Conservation (phyloP, 2,329 filamentous ascomycete genomes). For the Rhinocladiella similis region DNA sequence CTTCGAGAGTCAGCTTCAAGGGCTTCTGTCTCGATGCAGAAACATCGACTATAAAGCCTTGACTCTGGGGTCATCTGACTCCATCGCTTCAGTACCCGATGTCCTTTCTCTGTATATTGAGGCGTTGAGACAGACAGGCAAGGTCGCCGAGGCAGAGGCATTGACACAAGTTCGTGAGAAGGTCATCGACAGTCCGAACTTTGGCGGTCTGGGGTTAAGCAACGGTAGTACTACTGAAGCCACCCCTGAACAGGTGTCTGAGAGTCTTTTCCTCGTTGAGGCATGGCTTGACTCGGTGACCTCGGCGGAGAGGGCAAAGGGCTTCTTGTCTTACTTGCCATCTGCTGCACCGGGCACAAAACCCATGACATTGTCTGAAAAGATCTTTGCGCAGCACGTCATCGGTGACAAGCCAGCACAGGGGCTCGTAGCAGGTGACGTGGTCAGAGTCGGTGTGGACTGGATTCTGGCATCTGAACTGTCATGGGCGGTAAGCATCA, state of each 20-base stretch:
- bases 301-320: conserved; percentile 26
- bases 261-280: conserved; percentile 31
- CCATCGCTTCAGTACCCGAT: background rate
- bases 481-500: conserved; percentile 38
- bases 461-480: conserved; percentile 50
- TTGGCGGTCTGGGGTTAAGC: conserved; percentile 18
- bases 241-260: conserved; percentile 17
- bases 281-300: conserved; percentile 35
- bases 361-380: conserved; percentile 47
- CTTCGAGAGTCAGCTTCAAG: conserved; percentile 8
- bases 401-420: conserved; percentile 33
- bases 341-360: conserved; percentile 2
- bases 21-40: conserved; percentile 5
- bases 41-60: background rate
- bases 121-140: background rate
- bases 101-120: conserved; percentile 5
- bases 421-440: conserved; percentile 40
- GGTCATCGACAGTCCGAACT: conserved; percentile 12
- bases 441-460: conserved; percentile 46
- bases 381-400: conserved; percentile 49
- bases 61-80: background rate
- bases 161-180: conserved; percentile 17
- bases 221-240: background rate
- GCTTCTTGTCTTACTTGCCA: conserved; percentile 5
- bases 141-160: conserved; percentile 12